Base-by-base conservation (phyloP, 495 filamentous ascomycete species). In the Entonaema liquescens region DNA sequence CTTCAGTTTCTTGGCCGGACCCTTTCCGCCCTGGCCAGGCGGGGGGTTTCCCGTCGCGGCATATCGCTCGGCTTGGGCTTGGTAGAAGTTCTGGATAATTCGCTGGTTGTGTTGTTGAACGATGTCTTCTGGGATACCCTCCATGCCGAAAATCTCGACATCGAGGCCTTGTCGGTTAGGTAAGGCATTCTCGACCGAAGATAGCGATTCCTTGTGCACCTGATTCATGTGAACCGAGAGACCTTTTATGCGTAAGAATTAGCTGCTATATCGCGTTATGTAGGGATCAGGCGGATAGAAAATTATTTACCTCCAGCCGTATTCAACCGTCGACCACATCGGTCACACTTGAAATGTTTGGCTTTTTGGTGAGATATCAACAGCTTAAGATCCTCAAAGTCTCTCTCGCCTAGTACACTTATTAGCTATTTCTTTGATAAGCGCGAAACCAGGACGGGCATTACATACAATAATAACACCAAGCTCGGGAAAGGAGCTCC, bases 81-180 rank as follows among this genome's bases (percentile, higher is more conserved):
- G 89, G 77, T 94, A 93, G 79, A 90, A 97, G 77, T 92, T 90
- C 36, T 88, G 84, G 58, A 92, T 87, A 69, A 98, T 92, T 62
- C 91, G 89, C 81, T 95, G 91, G 65, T 92, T 90, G 80, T 98
- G 96, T 59, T 89, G 85, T 65, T 90, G 83, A 23, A 92, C 82
- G 63, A 97, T 86, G 40, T 97, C 93, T 36, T 93, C 92, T 9
- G 95, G 95, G 19, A 99, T 92, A 71, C 95, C 95, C 74, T 98
- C 94, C 91, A 97, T 97, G 73, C 95, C 95, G 76, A 98, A 99
- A 72, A 99, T 98, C 79, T 99, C 95, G 52, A 97, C 87, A 49
- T 97, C 93, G 35, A 95, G 86, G 52, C 90, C 89, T 67, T 90
- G 86, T 40, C 96, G 89, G 72, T 93, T 94, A 0, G 90, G 88